Percentiles rank a stretch among this genome's conserved stretches.
Evolutionary conservation across 345 rosid species (phyloP).

Genomic region (Acer negundo): DNA sequence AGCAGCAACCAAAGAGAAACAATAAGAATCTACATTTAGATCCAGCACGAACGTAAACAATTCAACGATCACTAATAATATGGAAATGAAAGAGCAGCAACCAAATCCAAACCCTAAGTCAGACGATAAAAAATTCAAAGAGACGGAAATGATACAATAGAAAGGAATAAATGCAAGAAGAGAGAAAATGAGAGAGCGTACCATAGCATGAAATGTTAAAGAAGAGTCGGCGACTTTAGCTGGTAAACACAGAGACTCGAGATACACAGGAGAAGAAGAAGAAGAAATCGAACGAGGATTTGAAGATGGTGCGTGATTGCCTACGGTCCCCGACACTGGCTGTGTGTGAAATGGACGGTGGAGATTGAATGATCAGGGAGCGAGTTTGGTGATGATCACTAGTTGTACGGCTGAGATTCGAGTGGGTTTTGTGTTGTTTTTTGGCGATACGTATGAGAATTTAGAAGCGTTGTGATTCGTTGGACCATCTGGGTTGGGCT

Average conservation of each 20-base stretch:
- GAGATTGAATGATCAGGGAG: background rate
- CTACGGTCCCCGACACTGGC: background rate
- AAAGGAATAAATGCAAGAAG: background rate
- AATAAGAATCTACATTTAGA: conserved; percentile 10
- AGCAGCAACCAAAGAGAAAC: background rate
- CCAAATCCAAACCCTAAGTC: conserved; percentile 8
- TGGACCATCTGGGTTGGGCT: background rate
- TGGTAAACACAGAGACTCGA: conserved; percentile 11
- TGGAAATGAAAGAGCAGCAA: background rate
- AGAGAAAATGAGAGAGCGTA: background rate
- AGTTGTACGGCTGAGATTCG: conserved; percentile 3
- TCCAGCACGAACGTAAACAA: conserved; percentile 5
- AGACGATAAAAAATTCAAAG: background rate
- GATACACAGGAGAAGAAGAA: background rate
- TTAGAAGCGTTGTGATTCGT: background rate
- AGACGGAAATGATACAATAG: background rate
- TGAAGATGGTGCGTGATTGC: background rate
- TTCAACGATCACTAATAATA: background rate
- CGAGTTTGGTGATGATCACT: background rate
- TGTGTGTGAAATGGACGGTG: background rate
- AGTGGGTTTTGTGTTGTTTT: conserved; percentile 14
- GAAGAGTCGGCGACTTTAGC: conserved; percentile 18
- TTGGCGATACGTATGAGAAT: conserved; percentile 18
- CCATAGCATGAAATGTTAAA: conserved; percentile 33
- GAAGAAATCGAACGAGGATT: background rate